These are phyloP conservation scores for Oryza brachyantha DNA, from an alignment of 176 grass and related monocot species.

Conservation along the genomic window DNA sequence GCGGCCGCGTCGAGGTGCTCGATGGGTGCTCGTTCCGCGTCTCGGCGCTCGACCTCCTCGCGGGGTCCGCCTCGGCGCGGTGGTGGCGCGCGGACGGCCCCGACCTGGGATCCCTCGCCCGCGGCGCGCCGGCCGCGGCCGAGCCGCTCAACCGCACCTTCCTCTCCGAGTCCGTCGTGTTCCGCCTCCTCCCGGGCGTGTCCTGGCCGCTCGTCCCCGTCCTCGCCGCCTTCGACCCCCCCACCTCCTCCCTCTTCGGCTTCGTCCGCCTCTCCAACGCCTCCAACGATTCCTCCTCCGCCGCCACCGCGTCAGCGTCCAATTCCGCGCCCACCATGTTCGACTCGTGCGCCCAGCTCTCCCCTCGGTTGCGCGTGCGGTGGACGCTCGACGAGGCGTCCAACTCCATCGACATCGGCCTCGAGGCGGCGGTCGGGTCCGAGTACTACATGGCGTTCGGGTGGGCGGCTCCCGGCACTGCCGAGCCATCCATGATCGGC, in stretches of 20 bases:
- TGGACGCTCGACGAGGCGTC: conserved; percentile 68
- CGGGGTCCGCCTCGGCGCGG: conserved; percentile 58
- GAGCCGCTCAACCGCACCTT: conserved; percentile 62
- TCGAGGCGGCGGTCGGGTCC: conserved; percentile 70
- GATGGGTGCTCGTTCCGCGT: conserved; percentile 93
- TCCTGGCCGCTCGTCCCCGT: conserved; percentile 67
- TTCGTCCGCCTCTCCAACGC: conserved; percentile 45
- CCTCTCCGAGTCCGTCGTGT: conserved; percentile 52
- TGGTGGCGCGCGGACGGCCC: conserved; percentile 67
- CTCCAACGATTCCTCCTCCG: background rate
- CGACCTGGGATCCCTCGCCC: conserved; percentile 54
- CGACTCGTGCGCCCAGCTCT: conserved; percentile 61
- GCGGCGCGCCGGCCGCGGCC: conserved; percentile 36
- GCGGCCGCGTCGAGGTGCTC: conserved; percentile 64
- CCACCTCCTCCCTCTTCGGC: conserved; percentile 90
- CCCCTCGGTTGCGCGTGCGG: conserved; percentile 57
- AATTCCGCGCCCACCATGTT: conserved; percentile 62
- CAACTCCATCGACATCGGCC: conserved; percentile 68
- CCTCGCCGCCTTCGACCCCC: conserved; percentile 76
- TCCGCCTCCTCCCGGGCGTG: conserved; percentile 52
- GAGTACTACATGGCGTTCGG: conserved; percentile 97
- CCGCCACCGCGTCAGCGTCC: background rate
- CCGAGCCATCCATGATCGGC: conserved; percentile 56
- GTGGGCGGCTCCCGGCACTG: conserved; percentile 51
- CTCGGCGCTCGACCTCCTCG: conserved; percentile 72